These are phyloP conservation scores for Acanthamoeba triangularis DNA, from an alignment of 208 protist species.

Conservation along the genomic window DNA sequence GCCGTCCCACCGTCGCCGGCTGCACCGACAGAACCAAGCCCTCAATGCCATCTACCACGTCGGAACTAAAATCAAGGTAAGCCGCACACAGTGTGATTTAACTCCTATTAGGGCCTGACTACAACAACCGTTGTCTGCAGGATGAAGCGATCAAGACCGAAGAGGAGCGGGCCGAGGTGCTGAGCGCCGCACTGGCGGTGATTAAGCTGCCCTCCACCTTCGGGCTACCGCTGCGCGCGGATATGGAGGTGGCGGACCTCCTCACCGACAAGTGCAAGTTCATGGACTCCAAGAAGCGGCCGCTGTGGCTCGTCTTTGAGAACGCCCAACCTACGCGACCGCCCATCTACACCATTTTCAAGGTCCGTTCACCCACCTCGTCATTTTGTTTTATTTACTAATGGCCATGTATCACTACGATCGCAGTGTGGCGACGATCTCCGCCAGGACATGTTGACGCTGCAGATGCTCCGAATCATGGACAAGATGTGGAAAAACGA, in stretches of 20 bases:
- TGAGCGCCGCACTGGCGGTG: neutral
- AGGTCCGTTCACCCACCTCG: constrained; percentile 21
- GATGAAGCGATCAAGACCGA: constrained; percentile 53
- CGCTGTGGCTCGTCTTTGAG: constrained; percentile 90
- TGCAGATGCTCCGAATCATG: constrained; percentile 96
- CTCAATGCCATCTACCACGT: neutral
- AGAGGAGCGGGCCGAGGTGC: neutral
- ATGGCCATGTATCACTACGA: neutral
- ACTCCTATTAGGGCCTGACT: neutral
- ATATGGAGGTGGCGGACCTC: constrained; percentile 71
- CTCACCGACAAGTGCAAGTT: constrained; percentile 82
- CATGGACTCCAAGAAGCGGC: constrained; percentile 87
- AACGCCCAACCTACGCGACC: constrained; percentile 83
- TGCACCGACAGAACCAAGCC: neutral
- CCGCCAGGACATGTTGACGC: constrained; percentile 95
- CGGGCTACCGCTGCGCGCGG: constrained; percentile 81
- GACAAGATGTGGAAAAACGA: constrained; percentile 93
- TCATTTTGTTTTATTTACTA: neutral
- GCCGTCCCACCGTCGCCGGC: constrained; percentile 72
- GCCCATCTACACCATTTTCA: constrained; percentile 88
- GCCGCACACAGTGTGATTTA: neutral
- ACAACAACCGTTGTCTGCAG: neutral
- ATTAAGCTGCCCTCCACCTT: constrained; percentile 23
- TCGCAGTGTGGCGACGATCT: constrained; percentile 94
- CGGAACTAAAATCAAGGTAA: neutral